Base-by-base conservation (phyloP, 2,329 filamentous ascomycete genomes). In the Talaromyces sp. region DNA sequence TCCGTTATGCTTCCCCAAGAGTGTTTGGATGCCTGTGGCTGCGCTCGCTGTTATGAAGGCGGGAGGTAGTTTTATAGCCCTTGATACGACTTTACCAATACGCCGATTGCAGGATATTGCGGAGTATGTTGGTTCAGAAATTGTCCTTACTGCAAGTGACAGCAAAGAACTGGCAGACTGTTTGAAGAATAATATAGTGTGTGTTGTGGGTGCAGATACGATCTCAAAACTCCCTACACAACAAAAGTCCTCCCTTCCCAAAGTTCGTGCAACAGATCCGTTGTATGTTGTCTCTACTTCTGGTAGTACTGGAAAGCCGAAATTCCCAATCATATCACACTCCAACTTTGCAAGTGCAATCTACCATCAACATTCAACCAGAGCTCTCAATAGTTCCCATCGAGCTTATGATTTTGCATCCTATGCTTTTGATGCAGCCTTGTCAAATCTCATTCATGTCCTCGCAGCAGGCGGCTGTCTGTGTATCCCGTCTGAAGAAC, bases 311-410 rank as follows among this genome's bases (percentile, higher is more conserved):
- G 81, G 80, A 25, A 72, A 70, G 2, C 73, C 73, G 0, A 84
- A 85, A 60, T 86, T 86, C 2, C 82, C 88, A 19, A 82, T 85
- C 33, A 85, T 88, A 57, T 84, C 82, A 1, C 88, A 90, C 63
- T 52, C 49, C 15, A 82, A 85, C 0, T 78, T 88, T 4, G 83
- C 84, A 0, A 85, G 85, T 0, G 80, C 81, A 5, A 81, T 84
- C 9, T 79, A 96, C 6, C 80, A 82, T 1, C 76, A 80, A 2
- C 76, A 95, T 69, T 88, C 89, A 0, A 77, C 78, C 0, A 70
- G 75, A 2, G 63, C 70, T 0, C 73, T 71, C 1, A 84, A 52
- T 19, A 19, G 22, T 4, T 27, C 49, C 9, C n/a, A 25, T 3
- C 78, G 88, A 2, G 84, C 88, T 9, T 81, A 87, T 17, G 82